phyloP scores from a whole-genome alignment of 2,329 filamentous ascomycete genomes.

The Diaporthe sp. region DNA sequence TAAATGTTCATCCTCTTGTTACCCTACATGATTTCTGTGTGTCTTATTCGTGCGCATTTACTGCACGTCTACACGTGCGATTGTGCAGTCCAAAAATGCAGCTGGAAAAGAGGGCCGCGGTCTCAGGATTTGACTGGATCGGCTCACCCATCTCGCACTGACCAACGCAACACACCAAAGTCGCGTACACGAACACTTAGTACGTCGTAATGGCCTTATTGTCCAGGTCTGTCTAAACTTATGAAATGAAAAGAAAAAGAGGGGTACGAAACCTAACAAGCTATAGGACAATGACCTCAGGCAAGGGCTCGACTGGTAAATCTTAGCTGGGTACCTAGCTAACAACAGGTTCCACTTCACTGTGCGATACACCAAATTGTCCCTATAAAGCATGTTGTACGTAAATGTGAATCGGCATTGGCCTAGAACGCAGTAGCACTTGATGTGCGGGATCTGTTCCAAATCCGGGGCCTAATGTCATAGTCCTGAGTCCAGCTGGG shows the following conservation, averaged over 20 bases:
- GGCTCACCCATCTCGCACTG: neutral
- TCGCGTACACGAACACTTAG: neutral
- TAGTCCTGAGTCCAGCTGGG: neutral
- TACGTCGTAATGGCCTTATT: neutral
- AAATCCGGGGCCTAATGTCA: neutral
- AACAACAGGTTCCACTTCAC: neutral
- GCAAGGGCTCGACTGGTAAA: neutral
- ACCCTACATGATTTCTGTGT: neutral
- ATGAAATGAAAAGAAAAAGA: neutral
- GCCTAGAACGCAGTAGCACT: neutral
- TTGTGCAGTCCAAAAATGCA: neutral
- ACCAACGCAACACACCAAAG: no score
- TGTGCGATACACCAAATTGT: neutral
- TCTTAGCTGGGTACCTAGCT: no score
- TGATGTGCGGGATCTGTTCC: neutral
- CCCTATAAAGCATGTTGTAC: neutral
- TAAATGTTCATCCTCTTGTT: neutral
- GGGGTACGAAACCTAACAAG: no score
- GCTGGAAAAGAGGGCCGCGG: neutral
- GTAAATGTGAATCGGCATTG: neutral
- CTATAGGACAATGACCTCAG: no score
- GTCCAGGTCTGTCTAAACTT: no score
- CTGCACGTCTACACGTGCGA: neutral
- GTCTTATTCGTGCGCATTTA: neutral
- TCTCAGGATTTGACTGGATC: no score